Conservation (phyloP, 2,329 filamentous ascomycete species). For the Fusarium nodosum region DNA sequence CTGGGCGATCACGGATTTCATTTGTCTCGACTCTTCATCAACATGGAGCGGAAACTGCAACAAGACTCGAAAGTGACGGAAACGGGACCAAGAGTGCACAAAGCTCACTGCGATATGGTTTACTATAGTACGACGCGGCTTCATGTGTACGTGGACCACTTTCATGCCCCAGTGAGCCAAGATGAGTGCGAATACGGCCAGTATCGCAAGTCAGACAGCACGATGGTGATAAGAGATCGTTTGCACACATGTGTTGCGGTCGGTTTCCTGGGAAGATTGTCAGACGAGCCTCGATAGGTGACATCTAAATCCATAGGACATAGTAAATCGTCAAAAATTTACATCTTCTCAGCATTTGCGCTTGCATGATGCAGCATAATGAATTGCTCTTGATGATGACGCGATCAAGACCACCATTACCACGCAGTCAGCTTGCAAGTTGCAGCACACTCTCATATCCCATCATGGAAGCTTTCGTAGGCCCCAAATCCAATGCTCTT, state of each 20-base stretch:
- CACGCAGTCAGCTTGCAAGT: slow-evolving; percentile 38
- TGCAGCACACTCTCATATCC: slow-evolving; percentile 43
- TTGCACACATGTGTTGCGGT: slow-evolving; percentile 13
- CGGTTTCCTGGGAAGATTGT: slow-evolving; percentile 10
- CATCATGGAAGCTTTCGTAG: slow-evolving; percentile 43
- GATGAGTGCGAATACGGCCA: slow-evolving; percentile 44
- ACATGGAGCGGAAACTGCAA: slow-evolving; percentile 4
- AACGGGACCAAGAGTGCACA: not conserved
- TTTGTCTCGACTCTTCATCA: slow-evolving; percentile 1
- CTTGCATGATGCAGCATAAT: slow-evolving; percentile 11
- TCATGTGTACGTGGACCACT: slow-evolving; percentile 18
- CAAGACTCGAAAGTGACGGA: slow-evolving; percentile 12
- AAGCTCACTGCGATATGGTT: slow-evolving; percentile 18
- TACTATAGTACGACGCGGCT: slow-evolving; percentile 31
- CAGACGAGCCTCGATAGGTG: slow-evolving; percentile 6
- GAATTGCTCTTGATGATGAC: slow-evolving; percentile 36
- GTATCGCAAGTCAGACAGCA: slow-evolving; percentile 28
- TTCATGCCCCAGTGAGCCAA: slow-evolving; percentile 25
- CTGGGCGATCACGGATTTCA: slow-evolving; percentile 7
- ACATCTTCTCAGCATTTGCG: not conserved
- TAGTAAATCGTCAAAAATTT: not conserved
- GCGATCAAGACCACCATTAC: slow-evolving; percentile 38
- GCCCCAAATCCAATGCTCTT: slow-evolving; percentile 24
- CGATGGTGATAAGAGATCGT: slow-evolving; percentile 16
- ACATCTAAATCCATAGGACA: not conserved